phyloP scores from a whole-genome alignment of 1,284 basidiomycete species.

The Psilocybe mexicana region DNA sequence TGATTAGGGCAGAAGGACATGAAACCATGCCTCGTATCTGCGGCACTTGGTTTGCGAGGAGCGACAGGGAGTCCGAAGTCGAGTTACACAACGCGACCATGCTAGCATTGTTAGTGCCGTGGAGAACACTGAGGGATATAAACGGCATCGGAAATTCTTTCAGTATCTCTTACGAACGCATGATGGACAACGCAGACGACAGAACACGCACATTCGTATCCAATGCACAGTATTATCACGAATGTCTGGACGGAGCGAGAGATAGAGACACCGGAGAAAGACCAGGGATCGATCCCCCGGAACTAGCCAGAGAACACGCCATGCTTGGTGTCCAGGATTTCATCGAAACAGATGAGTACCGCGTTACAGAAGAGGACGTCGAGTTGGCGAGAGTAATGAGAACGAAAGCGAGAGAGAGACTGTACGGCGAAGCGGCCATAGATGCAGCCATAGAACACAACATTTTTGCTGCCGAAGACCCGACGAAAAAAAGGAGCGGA shows the following conservation, averaged over 20 bases:
- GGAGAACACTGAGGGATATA: slow-evolving; percentile 33
- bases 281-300: not conserved
- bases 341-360: not conserved
- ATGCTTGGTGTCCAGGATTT: too few species aligned
- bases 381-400: not conserved
- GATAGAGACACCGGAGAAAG: not conserved
- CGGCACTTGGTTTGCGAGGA: slow-evolving; percentile 32
- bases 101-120: slow-evolving; percentile 40
- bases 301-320: too few species aligned
- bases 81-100: slow-evolving; percentile 39
- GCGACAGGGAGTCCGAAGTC: slow-evolving; percentile 16
- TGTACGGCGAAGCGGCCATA: not conserved
- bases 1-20: slow-evolving; percentile 28
- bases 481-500: not conserved
- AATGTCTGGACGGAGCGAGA: slow-evolving; percentile 22
- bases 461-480: not conserved
- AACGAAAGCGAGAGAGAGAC: not conserved
- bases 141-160: slow-evolving; percentile 26
- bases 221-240: slow-evolving; percentile 39
- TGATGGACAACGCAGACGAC: not conserved
- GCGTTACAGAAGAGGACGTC: slow-evolving; percentile 7
- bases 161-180: slow-evolving; percentile 20
- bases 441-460: not conserved
- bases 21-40: slow-evolving; percentile 36
- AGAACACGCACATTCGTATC: slow-evolving; percentile 18